Evolutionary conservation across 202 grass and related monocot genomes (phyloP), one percentile per base, ranked within the genome.

Genomic region (Schoenoplectus tabernaemontani): DNA sequence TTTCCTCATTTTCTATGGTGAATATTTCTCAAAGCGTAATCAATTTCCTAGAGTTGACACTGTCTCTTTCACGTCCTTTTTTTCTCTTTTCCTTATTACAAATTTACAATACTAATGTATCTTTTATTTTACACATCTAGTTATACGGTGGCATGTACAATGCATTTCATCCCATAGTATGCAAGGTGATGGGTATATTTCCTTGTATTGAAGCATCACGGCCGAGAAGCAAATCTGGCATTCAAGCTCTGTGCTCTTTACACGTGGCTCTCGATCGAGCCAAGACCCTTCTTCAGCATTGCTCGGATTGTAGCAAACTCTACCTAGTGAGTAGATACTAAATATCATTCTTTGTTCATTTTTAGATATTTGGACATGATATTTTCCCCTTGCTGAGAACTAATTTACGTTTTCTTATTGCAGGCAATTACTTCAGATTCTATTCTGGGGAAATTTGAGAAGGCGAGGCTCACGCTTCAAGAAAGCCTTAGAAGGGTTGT

Each of bases 191-290:
- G 84, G 85, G 76, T 10, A 89, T 99, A 78, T 99, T 99, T 76
- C 88, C 92, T 46, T 87, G 88, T 41, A 93, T 99, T 71, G 96
- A 99, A 85, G 96, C 92, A 28, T 88, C 92, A 59, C 90, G 92
- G 66, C 96, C 96, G 26, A 96, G 96, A 91, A 96, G 96, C 85
- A 99, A 91, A 82, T 93, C 96, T 83, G 96, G 96, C 57, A 93
- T 99, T 80, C 92, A 99, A 64, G 80, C 92, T 59, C 68, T 99
- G 3, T 99, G 96, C 81, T 91, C 96, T 17, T 80, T 99, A 32
- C 96, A 99, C 77, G 85, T 99, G 28, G 86, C 96, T 64, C 90
- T 99, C 62, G 92, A 99, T 83, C 93, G 91, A 81, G 88, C 90
- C 28, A 96, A 99, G 84, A 64, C 53, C n/a, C 92, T 99, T 87